These are phyloP conservation scores for Canariomyces notabilis DNA, from an alignment of 2,329 filamentous ascomycete genomes.

Conservation along the genomic window DNA sequence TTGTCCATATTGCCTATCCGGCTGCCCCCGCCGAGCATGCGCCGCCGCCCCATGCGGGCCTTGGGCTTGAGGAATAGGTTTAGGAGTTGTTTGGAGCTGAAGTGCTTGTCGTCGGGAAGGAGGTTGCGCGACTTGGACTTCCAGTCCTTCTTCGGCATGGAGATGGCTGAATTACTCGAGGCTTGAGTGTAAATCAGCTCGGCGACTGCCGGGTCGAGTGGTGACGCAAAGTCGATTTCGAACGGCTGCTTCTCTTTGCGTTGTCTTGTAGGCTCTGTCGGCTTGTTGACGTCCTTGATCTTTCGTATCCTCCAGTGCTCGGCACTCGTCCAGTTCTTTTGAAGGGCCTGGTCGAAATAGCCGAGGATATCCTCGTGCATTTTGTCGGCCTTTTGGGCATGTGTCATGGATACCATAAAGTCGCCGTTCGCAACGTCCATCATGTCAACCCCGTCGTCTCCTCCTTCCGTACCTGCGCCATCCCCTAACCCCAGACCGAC, in stretches of 20 bases:
- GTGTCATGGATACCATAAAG: constrained; percentile 75
- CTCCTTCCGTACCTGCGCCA: constrained; percentile 51
- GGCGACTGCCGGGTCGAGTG: constrained; percentile 64
- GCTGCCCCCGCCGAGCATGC: constrained; percentile 42
- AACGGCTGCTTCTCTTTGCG: constrained; percentile 96
- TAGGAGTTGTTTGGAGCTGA: constrained; percentile 87
- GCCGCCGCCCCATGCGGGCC: constrained; percentile 69
- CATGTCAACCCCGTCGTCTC: constrained; percentile 48
- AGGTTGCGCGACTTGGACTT: constrained; percentile 89
- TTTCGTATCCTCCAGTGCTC: constrained; percentile 97
- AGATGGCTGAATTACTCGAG: constrained; percentile 73
- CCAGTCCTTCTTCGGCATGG: constrained; percentile 89
- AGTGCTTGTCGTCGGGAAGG: constrained; percentile 95
- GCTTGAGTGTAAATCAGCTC: constrained; percentile 79
- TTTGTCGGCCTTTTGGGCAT: constrained; percentile 59
- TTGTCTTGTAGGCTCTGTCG: constrained; percentile 54
- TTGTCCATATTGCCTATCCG: constrained; percentile 39
- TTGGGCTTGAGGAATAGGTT: constrained; percentile 93
- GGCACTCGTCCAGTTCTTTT: constrained; percentile 97
- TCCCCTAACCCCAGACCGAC: constrained; percentile 55
- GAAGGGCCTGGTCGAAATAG: constrained; percentile 93
- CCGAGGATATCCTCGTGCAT: constrained; percentile 91
- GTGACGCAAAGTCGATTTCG: constrained; percentile 81
- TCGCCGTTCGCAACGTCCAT: constrained; percentile 64
- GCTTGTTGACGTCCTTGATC: constrained; percentile 74